Evolutionary conservation across 2,329 filamentous ascomycete species (phyloP), one percentile per base, ranked within the genome.

Genomic region (Alternaria angustiovoidea): DNA sequence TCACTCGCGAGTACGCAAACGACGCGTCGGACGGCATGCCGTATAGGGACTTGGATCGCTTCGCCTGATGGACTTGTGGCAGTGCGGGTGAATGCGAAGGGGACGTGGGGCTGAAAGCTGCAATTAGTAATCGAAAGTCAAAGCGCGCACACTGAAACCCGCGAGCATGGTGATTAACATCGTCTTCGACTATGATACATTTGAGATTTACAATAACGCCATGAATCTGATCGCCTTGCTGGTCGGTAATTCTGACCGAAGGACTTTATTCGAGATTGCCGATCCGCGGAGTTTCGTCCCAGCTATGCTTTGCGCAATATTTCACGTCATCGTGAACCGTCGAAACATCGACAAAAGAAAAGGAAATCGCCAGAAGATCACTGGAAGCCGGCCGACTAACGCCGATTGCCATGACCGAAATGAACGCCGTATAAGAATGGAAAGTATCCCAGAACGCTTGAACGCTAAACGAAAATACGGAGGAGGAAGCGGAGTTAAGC

Each of bases 381-480:
- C 43, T 36, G 30, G 32, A 49, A 28, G 34, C 54, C 53, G n/a
- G 48, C 64, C 62, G 59, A 65, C 47, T 48, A 66, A 66, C 57
- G 38, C 61, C 61, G 39, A 63, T 57, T 57, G 34, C 56, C 54
- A 61, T 60, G 38, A 64, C 62, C 56, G 65, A 57, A 63, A 56
- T 59, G 63, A 70, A 68, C 62, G 63, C 64, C 61, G 51, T 61
- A 44, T 63, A 68, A 57, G 57, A 56, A 67, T 62, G 22, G 26
- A 38, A 41, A 64, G 60, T 54, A 72, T 51, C 62, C 68, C 64
- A 70, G 68, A 69, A 71, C 68, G 74, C 74, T 77, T 70, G 59
- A 77, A 76, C 74, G 75, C 75, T 72, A 67, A 63, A 75, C 53
- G 62, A 67, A 68, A 61, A 62, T 51, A 60, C 47, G 63, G 69